These are phyloP conservation scores for Ustilago loliicola DNA, from an alignment of 1,284 basidiomycete species.

Conservation along the genomic window DNA sequence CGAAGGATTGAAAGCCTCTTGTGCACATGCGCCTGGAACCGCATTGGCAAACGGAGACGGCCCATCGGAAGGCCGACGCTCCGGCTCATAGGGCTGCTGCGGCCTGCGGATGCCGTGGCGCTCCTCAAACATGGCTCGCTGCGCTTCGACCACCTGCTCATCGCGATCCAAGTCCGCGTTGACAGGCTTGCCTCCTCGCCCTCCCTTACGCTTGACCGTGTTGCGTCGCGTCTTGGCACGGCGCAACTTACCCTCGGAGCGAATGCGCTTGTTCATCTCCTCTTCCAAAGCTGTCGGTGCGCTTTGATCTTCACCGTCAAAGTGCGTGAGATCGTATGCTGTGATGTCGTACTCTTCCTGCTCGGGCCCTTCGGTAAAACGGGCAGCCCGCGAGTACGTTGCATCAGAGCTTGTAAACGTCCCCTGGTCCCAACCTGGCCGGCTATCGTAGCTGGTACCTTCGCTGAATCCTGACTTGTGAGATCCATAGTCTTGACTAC, in stretches of 20 bases:
- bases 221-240: slow-evolving; percentile 73
- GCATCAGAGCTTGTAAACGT: slow-evolving; percentile 18
- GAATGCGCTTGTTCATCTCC: slow-evolving; percentile 76
- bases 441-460: slow-evolving; percentile 20
- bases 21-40: background rate
- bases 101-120: slow-evolving; percentile 21
- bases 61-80: slow-evolving; percentile 25
- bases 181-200: slow-evolving; percentile 29
- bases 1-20: background rate
- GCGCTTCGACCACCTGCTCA: slow-evolving; percentile 42
- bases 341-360: slow-evolving; percentile 74
- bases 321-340: slow-evolving; percentile 81
- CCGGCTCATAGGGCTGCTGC: slow-evolving; percentile 22
- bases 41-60: slow-evolving; percentile 6
- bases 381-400: slow-evolving; percentile 32
- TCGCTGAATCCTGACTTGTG: slow-evolving; percentile 17
- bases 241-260: slow-evolving; percentile 79
- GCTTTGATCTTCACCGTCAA: slow-evolving; percentile 80
- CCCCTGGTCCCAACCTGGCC: slow-evolving; percentile 5
- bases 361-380: slow-evolving; percentile 71
- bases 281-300: slow-evolving; percentile 77
- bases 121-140: slow-evolving; percentile 55
- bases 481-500: slow-evolving; percentile 16
- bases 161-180: slow-evolving; percentile 30
- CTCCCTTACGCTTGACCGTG: slow-evolving; percentile 50